Percentiles rank a stretch among this genome's conserved stretches.
These are phyloP conservation scores for Vitis rupestris DNA, from an alignment of 164 flowering plant species.

Conservation along the genomic window DNA sequence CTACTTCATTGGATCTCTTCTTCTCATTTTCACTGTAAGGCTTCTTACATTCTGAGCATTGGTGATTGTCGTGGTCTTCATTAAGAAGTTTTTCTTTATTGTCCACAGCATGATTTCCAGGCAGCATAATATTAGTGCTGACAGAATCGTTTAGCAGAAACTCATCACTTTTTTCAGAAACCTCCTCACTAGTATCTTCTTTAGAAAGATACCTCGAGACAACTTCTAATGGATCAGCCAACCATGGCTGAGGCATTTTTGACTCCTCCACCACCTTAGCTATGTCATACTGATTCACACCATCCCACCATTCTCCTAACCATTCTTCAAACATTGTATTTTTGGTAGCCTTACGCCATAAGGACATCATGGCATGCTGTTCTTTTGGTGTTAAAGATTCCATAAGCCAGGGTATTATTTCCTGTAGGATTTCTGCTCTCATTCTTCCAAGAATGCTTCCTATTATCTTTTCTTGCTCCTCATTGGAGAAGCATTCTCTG, in stretches of 20 bases:
- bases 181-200: slow-evolving; percentile 29
- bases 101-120: slow-evolving; percentile 16
- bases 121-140: slow-evolving; percentile 16
- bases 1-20: slow-evolving; percentile 20
- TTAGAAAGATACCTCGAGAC: slow-evolving; percentile 45
- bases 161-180: slow-evolving; percentile 10
- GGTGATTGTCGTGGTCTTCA: slow-evolving; percentile 19
- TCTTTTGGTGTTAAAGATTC: slow-evolving; percentile 56
- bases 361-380: slow-evolving; percentile 53
- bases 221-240: slow-evolving; percentile 51
- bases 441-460: slow-evolving; percentile 77
- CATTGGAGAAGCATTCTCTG: slow-evolving; percentile 50
- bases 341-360: slow-evolving; percentile 64
- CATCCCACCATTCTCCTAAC: slow-evolving; percentile 90
- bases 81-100: slow-evolving; percentile 15
- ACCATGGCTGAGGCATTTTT: slow-evolving; percentile 21
- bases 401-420: slow-evolving; percentile 84
- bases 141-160: slow-evolving; percentile 10
- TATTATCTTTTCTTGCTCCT: slow-evolving; percentile 78
- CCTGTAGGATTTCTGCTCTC: slow-evolving; percentile 64
- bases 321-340: slow-evolving; percentile 88
- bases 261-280: slow-evolving; percentile 27
- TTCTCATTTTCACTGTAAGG: slow-evolving; percentile 19
- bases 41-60: slow-evolving; percentile 22
- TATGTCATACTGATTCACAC: slow-evolving; percentile 20